phyloP scores from a whole-genome alignment of 2,329 filamentous ascomycete species.

The Xylaria sp. region DNA sequence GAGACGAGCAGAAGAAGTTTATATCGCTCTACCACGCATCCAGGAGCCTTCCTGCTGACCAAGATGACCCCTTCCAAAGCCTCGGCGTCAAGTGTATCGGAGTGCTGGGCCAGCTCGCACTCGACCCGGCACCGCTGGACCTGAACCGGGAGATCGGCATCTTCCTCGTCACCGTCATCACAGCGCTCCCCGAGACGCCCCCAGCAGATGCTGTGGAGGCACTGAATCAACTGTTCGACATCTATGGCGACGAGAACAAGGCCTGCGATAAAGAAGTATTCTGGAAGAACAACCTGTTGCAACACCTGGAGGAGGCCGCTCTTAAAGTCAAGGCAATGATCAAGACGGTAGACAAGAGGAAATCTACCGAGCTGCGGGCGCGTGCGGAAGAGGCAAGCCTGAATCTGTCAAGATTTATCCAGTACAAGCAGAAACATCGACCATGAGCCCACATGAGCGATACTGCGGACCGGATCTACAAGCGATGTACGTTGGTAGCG shows the following conservation, averaged over 20 bases:
- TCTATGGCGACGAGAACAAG: conserved; percentile 64
- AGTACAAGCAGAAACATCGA: conserved; percentile 65
- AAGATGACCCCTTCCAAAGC: conserved; percentile 61
- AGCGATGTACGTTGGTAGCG: background rate
- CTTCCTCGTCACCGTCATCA: conserved; percentile 62
- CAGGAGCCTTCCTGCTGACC: conserved; percentile 40
- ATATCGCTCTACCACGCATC: conserved; percentile 67
- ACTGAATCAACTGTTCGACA: conserved; percentile 67
- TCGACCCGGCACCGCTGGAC: conserved; percentile 53
- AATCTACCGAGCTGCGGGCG: conserved; percentile 56
- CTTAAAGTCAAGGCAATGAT: conserved; percentile 59
- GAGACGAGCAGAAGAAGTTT: conserved; percentile 63
- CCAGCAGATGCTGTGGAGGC: conserved; percentile 64
- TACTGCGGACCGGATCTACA: background rate
- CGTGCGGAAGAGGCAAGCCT: conserved; percentile 63
- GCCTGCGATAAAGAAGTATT: conserved; percentile 65
- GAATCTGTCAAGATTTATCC: conserved; percentile 64
- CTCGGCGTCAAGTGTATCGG: conserved; percentile 69
- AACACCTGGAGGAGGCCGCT: conserved; percentile 57
- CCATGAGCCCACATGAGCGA: conserved; percentile 32
- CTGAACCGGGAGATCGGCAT: conserved; percentile 65
- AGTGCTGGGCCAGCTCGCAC: conserved; percentile 65
- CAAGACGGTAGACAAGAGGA: conserved; percentile 64
- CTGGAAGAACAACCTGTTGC: conserved; percentile 63
- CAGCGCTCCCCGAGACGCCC: conserved; percentile 54